These are phyloP conservation scores for Rickenella mellea DNA, from an alignment of 768 basidiomycete species.

Conservation along the genomic window DNA sequence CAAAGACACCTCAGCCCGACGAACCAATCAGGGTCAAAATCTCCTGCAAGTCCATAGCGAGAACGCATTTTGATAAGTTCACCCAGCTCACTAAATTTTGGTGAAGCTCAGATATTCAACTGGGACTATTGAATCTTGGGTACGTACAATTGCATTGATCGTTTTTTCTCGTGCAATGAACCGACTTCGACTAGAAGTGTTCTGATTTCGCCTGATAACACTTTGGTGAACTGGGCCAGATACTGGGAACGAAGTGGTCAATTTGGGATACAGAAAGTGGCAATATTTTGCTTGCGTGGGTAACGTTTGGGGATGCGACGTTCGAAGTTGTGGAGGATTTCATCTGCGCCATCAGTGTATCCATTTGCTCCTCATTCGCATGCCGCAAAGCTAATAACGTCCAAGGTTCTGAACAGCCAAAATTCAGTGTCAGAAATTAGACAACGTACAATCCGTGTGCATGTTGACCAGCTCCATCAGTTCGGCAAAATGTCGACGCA, in stretches of 20 bases:
- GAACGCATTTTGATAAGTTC: constrained; percentile 58
- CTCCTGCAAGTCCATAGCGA: constrained; percentile 74
- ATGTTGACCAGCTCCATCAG: constrained; percentile 44
- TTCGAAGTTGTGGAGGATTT: constrained; percentile 61
- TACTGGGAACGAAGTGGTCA: constrained; percentile 48
- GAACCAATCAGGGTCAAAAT: constrained; percentile 75
- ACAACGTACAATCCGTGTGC: too few relatives aligned
- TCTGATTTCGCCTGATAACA: constrained; percentile 72
- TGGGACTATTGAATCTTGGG: too few relatives aligned
- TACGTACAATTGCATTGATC: constrained; percentile 66
- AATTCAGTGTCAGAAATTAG: too few relatives aligned
- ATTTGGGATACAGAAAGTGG: not conserved
- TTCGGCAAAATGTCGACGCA: constrained; percentile 50
- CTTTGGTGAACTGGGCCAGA: constrained; percentile 80
- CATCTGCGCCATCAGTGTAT: constrained; percentile 58
- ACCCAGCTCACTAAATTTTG: constrained; percentile 77
- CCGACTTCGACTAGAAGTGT: constrained; percentile 79
- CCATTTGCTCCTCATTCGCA: constrained; percentile 52
- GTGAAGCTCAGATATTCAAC: constrained; percentile 39
- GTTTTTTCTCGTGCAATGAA: constrained; percentile 69
- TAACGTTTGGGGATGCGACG: constrained; percentile 77
- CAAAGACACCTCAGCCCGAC: too few relatives aligned
- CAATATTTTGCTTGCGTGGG: constrained; percentile 51
- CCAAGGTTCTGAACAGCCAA: too few relatives aligned
- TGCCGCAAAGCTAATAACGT: constrained; percentile 49